Evolutionary conservation across 2,329 filamentous ascomycete species (phyloP).

Genomic region (Pseudogymnoascus sp.): DNA sequence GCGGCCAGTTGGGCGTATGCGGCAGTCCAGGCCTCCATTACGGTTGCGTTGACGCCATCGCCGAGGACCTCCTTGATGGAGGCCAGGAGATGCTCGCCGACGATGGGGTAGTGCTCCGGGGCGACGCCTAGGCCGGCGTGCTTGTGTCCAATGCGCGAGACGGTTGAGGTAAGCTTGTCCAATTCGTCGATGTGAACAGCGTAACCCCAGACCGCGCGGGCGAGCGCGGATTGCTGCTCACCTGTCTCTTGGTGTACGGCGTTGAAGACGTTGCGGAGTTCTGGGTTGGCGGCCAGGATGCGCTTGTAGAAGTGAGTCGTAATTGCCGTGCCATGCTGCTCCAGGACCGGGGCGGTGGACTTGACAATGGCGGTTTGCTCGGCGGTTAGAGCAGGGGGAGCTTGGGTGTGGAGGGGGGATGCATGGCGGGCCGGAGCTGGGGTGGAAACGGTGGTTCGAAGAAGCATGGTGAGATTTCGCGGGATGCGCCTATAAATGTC

Average conservation of each 20-base stretch:
- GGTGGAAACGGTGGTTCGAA: background rate
- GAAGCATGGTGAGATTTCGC: background rate
- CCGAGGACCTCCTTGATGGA: conserved; percentile 63
- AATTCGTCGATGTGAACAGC: conserved; percentile 64
- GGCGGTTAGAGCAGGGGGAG: conserved; percentile 33
- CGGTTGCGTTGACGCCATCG: conserved; percentile 53
- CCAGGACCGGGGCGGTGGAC: conserved; percentile 63
- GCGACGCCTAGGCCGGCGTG: conserved; percentile 62
- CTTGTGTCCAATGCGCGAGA: conserved; percentile 68
- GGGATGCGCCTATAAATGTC: background rate
- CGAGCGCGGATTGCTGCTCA: conserved; percentile 61
- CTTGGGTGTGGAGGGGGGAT: background rate
- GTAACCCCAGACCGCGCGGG: conserved; percentile 60
- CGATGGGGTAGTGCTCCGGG: conserved; percentile 60
- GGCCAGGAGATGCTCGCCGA: conserved; percentile 57
- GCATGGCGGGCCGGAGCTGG: background rate
- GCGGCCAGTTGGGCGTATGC: conserved; percentile 64
- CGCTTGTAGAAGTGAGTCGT: conserved; percentile 64
- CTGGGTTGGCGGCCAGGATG: conserved; percentile 54
- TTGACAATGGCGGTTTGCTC: conserved; percentile 64
- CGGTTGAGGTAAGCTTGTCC: conserved; percentile 43
- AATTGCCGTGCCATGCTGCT: conserved; percentile 58
- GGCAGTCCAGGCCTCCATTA: conserved; percentile 60
- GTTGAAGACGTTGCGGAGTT: conserved; percentile 62
- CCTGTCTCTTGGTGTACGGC: conserved; percentile 57